Percentiles rank a stretch among this genome's conserved stretches.
phyloP scores from a whole-genome alignment of 257 asterid genomes.

The Handroanthus guayacan region DNA sequence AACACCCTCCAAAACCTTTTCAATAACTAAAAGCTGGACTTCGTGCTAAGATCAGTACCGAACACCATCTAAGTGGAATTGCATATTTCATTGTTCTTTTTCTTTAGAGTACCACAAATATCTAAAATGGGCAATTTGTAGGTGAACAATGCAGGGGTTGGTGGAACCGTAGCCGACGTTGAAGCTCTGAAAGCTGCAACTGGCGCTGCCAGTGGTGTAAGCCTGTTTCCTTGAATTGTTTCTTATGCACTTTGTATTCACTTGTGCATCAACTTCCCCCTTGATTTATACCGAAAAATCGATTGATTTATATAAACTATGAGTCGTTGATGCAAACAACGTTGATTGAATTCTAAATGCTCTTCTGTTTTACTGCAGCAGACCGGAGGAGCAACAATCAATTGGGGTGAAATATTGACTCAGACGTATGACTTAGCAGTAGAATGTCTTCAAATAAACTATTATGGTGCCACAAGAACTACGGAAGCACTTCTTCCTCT shows the following conservation, averaged over 20 bases:
- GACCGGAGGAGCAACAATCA: slow-evolving; percentile 35
- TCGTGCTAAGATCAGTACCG: no score
- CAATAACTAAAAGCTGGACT: no score
- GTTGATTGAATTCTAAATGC: background rate
- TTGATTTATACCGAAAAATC: background rate
- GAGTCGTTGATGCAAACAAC: background rate
- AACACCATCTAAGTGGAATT: no score
- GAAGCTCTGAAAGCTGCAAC: slow-evolving; percentile 34
- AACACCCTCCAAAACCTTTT: no score
- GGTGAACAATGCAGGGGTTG: slow-evolving; percentile 77
- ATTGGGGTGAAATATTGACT: slow-evolving; percentile 38
- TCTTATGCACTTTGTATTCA: background rate
- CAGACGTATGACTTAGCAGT: slow-evolving; percentile 47
- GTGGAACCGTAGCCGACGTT: slow-evolving; percentile 47
- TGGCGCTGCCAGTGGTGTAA: slow-evolving; percentile 32
- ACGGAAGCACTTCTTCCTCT: slow-evolving; percentile 63
- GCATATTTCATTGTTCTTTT: background rate
- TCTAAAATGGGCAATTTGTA: slow-evolving; percentile 29
- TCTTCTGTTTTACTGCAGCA: slow-evolving; percentile 32
- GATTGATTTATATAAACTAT: background rate
- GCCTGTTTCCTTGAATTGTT: background rate
- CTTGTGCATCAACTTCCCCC: background rate
- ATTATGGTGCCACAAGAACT: slow-evolving; percentile 62
- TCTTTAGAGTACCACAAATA: background rate
- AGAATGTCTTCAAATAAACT: slow-evolving; percentile 57